Conservation (phyloP, 352 stramenopile species). For the Globisporangium radiosum region DNA sequence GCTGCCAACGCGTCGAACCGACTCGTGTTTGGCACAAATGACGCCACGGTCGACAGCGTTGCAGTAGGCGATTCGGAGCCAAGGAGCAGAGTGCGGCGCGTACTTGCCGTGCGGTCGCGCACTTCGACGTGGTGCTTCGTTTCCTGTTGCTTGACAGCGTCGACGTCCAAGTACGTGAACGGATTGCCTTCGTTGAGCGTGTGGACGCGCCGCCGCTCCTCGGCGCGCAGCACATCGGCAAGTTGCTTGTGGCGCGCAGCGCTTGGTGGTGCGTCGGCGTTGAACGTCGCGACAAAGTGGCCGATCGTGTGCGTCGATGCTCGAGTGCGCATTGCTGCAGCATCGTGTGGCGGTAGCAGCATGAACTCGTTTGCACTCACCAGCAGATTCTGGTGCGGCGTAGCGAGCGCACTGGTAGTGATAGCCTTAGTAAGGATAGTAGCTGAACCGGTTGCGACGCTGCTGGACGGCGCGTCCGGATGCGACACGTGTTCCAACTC, state of each 20-base stretch:
- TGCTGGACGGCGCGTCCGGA: too few species aligned
- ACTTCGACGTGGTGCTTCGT: conserved; percentile 16
- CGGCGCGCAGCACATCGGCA: conserved; percentile 22
- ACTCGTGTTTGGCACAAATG: background rate
- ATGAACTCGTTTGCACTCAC: conserved; percentile 58
- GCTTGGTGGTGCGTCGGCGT: conserved; percentile 42
- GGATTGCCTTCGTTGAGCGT: conserved; percentile 60
- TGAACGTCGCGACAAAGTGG: conserved; percentile 46
- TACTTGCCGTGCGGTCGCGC: conserved; percentile 16
- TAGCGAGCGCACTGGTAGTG: background rate
- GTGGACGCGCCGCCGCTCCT: conserved; percentile 21
- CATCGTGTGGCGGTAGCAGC: conserved; percentile 23
- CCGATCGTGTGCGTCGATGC: conserved; percentile 24
- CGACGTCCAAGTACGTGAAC: conserved; percentile 46
- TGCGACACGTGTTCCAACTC: background rate
- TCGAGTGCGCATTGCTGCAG: conserved; percentile 5
- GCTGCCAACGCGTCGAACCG: background rate
- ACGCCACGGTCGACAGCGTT: too few species aligned
- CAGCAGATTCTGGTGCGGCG: conserved; percentile 9
- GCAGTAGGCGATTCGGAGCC: background rate
- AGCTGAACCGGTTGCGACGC: too few species aligned
- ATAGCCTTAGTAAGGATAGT: too few species aligned
- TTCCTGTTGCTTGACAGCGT: conserved; percentile 24
- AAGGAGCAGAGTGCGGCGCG: conserved; percentile 16
- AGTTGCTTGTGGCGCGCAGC: conserved; percentile 23